These are phyloP conservation scores for Eucalyptus pauciflora DNA, from an alignment of 345 rosid genomes.

Conservation along the genomic window DNA sequence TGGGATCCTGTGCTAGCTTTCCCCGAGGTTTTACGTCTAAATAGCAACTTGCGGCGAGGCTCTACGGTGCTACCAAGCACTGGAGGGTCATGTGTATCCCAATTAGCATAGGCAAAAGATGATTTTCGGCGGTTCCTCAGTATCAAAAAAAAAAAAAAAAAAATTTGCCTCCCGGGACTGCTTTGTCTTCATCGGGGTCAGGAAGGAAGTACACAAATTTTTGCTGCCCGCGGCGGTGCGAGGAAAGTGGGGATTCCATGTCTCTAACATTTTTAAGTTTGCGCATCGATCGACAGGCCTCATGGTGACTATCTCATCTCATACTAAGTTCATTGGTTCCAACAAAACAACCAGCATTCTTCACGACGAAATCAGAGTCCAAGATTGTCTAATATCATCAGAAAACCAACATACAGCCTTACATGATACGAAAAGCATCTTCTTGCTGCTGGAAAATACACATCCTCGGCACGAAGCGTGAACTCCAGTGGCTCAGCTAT, in stretches of 20 bases:
- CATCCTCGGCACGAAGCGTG: neutral
- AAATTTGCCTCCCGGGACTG: neutral
- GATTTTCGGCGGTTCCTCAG: no score
- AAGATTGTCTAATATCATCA: neutral
- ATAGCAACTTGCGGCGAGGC: no score
- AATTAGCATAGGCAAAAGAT: no score
- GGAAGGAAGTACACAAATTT: neutral
- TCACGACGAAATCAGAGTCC: neutral
- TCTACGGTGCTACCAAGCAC: no score
- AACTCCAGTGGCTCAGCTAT: neutral
- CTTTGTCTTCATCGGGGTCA: neutral
- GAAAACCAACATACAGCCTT: neutral
- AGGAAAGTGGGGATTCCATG: neutral
- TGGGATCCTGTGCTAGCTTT: no score
- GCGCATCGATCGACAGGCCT: neutral
- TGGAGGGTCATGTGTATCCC: no score
- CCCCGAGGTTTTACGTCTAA: no score
- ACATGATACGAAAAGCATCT: neutral
- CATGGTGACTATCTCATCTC: neutral
- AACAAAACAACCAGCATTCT: neutral
- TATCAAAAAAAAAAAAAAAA: no score
- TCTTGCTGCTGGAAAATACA: neutral
- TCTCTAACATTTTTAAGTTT: neutral
- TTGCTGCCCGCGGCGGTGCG: rapidly evolving
- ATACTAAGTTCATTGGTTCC: neutral